Conservation (phyloP, 2,329 filamentous ascomycete species). For the Beauveria sp. region DNA sequence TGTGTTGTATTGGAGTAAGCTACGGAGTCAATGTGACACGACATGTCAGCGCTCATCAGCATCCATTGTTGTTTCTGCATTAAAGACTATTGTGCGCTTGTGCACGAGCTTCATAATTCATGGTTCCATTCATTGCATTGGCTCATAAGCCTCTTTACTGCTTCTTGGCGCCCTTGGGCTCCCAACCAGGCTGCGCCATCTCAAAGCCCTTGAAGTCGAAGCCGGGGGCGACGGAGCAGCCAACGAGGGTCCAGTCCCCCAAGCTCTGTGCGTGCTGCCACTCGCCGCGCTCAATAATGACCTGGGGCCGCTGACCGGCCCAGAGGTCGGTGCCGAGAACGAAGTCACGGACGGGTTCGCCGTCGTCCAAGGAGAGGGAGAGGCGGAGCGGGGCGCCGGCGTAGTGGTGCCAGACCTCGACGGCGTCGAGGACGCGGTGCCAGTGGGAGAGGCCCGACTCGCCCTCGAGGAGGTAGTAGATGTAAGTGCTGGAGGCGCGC, state of each 20-base stretch:
- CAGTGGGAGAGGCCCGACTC: slow-evolving; percentile 35
- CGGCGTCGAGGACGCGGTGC: slow-evolving; percentile 41
- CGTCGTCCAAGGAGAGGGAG: slow-evolving; percentile 37
- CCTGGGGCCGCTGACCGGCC: slow-evolving; percentile 34
- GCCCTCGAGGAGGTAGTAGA: slow-evolving; percentile 46
- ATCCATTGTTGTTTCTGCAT: background rate
- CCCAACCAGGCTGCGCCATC: slow-evolving; percentile 24
- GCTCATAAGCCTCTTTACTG: background rate
- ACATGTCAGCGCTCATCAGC: background rate
- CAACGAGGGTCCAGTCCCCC: slow-evolving; percentile 43
- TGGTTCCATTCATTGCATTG: background rate
- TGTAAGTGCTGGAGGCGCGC: slow-evolving; percentile 41
- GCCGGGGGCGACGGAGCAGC: slow-evolving; percentile 23
- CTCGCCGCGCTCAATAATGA: slow-evolving; percentile 29
- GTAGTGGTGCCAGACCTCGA: slow-evolving; percentile 47
- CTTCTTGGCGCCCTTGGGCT: slow-evolving; percentile 18
- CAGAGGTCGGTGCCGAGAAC: slow-evolving; percentile 38
- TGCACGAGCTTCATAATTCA: background rate
- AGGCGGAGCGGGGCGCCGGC: slow-evolving; percentile 42
- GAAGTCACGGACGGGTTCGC: slow-evolving; percentile 25
- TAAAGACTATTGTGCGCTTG: background rate
- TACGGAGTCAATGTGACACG: background rate
- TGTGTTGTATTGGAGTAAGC: no score
- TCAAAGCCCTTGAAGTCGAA: slow-evolving; percentile 23
- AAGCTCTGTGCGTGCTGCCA: slow-evolving; percentile 41